A percentile compares a stretch with the other conserved stretches of the same genome.
Evolutionary conservation across 306 rosid genomes (phyloP).

Genomic region (Acacia crassicarpa): DNA sequence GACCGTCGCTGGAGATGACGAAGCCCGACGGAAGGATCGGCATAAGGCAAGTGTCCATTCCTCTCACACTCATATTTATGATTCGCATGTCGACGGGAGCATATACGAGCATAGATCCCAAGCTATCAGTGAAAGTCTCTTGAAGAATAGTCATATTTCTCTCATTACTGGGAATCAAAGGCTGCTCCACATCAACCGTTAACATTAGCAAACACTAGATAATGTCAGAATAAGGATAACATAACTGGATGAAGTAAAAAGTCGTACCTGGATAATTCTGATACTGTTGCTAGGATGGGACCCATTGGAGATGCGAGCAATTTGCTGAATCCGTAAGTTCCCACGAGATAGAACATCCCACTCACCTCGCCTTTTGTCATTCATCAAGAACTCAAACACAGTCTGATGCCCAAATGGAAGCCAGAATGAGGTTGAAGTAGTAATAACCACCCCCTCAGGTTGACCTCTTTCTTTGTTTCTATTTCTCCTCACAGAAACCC

Average conservation of each 20-base stretch:
- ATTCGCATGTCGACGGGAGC: constrained; percentile 46
- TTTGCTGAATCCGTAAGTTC: constrained; percentile 31
- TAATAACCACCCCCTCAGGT: constrained; percentile 49
- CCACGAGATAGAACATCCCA: constrained; percentile 61
- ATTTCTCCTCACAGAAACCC: constrained; percentile 40
- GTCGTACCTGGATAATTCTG: constrained; percentile 53
- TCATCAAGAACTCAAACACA: constrained; percentile 49
- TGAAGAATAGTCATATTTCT: constrained; percentile 48
- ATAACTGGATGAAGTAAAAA: too few relatives aligned
- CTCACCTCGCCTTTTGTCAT: constrained; percentile 50
- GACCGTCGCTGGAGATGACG: constrained; percentile 51
- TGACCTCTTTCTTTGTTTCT: constrained; percentile 33
- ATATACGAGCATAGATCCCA: constrained; percentile 51
- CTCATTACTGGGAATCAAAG: constrained; percentile 36
- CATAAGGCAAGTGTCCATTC: constrained; percentile 46
- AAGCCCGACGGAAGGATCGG: constrained; percentile 71
- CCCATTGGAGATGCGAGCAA: constrained; percentile 52
- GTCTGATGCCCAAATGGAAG: constrained; percentile 44
- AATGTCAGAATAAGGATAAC: too few relatives aligned
- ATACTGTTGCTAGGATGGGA: constrained; percentile 45
- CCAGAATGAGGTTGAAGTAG: constrained; percentile 58
- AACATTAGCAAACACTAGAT: not conserved
- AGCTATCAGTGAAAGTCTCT: constrained; percentile 52
- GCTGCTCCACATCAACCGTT: constrained; percentile 44
- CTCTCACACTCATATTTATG: constrained; percentile 27